These are phyloP conservation scores for Cyathus striatus DNA, from an alignment of 768 basidiomycete genomes.

Conservation along the genomic window DNA sequence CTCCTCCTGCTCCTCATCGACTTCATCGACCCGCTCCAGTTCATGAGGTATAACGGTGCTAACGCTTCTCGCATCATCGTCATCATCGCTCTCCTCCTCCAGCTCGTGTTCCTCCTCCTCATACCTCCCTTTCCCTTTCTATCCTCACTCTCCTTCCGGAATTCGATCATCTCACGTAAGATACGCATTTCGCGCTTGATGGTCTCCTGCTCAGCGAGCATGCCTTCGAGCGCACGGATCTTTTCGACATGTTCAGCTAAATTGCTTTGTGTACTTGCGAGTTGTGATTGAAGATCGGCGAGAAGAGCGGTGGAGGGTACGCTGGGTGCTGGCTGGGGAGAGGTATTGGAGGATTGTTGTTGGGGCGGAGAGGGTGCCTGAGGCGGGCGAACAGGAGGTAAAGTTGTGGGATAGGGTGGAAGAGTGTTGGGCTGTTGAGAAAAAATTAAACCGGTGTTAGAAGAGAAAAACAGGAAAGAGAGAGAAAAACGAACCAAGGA, in stretches of 20 bases:
- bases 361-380: slow-evolving; percentile 18
- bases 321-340: slow-evolving; percentile 5
- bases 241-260: slow-evolving; percentile 76
- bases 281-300: slow-evolving; percentile 72
- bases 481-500: slow-evolving; percentile 42
- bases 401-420: slow-evolving; percentile 56
- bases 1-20: slow-evolving; percentile 44
- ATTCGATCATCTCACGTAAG: slow-evolving; percentile 50
- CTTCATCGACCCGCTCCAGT: slow-evolving; percentile 69
- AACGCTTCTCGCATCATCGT: slow-evolving; percentile 71
- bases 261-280: slow-evolving; percentile 78
- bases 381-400: slow-evolving; percentile 61
- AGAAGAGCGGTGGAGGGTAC: slow-evolving; percentile 22
- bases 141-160: slow-evolving; percentile 1
- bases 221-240: slow-evolving; percentile 75
- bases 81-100: slow-evolving; percentile 47
- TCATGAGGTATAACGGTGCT: slow-evolving; percentile 66
- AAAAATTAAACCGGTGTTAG: not conserved
- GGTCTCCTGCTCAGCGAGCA: slow-evolving; percentile 79
- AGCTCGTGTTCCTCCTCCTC: slow-evolving; percentile 20
- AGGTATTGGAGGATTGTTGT: slow-evolving; percentile 5
- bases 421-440: slow-evolving; percentile 48
- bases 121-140: slow-evolving; percentile 16
- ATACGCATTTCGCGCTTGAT: slow-evolving; percentile 74
- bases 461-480: slow-evolving; percentile 3